Conservation (phyloP, 2,329 filamentous ascomycete genomes). For the Ophiocordyceps camponoti-leonardi region DNA sequence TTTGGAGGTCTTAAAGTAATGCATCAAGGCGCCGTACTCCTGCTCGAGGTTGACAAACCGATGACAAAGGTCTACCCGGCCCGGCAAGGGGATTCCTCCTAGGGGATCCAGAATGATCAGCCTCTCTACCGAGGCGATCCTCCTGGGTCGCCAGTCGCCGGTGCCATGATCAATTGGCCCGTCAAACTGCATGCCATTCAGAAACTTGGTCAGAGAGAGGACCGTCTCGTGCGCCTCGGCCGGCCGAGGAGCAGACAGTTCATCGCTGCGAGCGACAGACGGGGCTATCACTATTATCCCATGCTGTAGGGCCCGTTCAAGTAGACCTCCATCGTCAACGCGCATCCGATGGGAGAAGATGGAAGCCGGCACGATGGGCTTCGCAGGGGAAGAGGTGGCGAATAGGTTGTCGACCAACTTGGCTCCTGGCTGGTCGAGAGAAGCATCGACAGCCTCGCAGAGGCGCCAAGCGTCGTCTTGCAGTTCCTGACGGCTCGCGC, state of each 20-base stretch:
- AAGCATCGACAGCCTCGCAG: constrained; percentile 54
- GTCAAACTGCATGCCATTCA: constrained; percentile 46
- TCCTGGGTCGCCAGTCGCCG: constrained; percentile 21
- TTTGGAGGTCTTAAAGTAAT: constrained; percentile 31
- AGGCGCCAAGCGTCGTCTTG: constrained; percentile 55
- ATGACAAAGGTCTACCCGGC: constrained; percentile 17
- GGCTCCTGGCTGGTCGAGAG: constrained; percentile 48
- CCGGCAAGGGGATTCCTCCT: constrained; percentile 61
- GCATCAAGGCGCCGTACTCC: constrained; percentile 55
- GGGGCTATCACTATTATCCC: constrained; percentile 20
- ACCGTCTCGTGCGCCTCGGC: constrained; percentile 44
- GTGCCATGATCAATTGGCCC: constrained; percentile 4
- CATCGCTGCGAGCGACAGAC: constrained; percentile 23
- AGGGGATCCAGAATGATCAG: constrained; percentile 78
- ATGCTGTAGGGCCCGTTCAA: constrained; percentile 15
- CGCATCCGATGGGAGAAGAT: constrained; percentile 10
- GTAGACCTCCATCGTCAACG: constrained; percentile 14
- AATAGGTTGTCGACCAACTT: constrained; percentile 41
- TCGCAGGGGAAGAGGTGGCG: constrained; percentile 1
- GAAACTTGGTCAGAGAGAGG: constrained; percentile 58
- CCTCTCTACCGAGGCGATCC: constrained; percentile 54
- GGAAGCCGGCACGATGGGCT: constrained; percentile 2
- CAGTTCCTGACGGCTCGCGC: constrained; percentile 22
- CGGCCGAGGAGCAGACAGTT: constrained; percentile 19
- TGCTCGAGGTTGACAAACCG: constrained; percentile 83